These are phyloP conservation scores for Ophiostoma tasmaniense DNA, from an alignment of 2,329 filamentous ascomycete genomes.

Conservation along the genomic window DNA sequence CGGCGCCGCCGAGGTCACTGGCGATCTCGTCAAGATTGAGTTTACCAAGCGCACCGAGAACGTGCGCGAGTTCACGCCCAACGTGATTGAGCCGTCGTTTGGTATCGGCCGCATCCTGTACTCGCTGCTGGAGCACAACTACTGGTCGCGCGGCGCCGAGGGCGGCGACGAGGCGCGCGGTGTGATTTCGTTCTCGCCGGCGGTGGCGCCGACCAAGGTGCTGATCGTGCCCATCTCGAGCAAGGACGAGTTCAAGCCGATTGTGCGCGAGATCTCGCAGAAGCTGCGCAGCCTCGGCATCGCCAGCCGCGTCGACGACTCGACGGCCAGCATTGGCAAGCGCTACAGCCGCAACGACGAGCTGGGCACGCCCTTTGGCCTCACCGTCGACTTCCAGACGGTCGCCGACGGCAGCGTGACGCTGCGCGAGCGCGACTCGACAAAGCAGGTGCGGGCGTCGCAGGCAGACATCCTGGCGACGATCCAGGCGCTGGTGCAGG, in stretches of 20 bases:
- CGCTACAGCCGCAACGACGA: conserved; percentile 93
- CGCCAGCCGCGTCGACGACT: conserved; percentile 82
- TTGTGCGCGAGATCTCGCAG: conserved; percentile 62
- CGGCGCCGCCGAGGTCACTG: conserved; percentile 59
- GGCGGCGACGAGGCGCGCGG: conserved; percentile 75
- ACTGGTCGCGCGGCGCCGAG: conserved; percentile 70
- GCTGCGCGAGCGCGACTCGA: conserved; percentile 82
- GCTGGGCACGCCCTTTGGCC: conserved; percentile 84
- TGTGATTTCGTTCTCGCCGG: conserved; percentile 50
- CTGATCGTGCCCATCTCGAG: conserved; percentile 82
- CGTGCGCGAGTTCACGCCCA: conserved; percentile 83
- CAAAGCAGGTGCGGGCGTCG: conserved; percentile 77
- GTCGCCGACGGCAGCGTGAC: conserved; percentile 81
- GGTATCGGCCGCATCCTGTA: conserved; percentile 94
- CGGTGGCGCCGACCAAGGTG: conserved; percentile 89
- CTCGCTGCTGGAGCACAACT: conserved; percentile 85
- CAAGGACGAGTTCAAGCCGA: conserved; percentile 72
- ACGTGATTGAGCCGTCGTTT: conserved; percentile 95
- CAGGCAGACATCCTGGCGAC: conserved; percentile 73
- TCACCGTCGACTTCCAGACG: conserved; percentile 95
- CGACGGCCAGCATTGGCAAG: conserved; percentile 86
- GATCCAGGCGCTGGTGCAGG: conserved; percentile 46
- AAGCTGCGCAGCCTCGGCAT: conserved; percentile 69
- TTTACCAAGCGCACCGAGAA: conserved; percentile 76
- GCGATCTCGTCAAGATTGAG: conserved; percentile 75